Evolutionary conservation across 371 early-diverging fungal species (phyloP), one percentile per base, ranked within the genome.

Genomic region (Zopfochytrium polystomum): DNA sequence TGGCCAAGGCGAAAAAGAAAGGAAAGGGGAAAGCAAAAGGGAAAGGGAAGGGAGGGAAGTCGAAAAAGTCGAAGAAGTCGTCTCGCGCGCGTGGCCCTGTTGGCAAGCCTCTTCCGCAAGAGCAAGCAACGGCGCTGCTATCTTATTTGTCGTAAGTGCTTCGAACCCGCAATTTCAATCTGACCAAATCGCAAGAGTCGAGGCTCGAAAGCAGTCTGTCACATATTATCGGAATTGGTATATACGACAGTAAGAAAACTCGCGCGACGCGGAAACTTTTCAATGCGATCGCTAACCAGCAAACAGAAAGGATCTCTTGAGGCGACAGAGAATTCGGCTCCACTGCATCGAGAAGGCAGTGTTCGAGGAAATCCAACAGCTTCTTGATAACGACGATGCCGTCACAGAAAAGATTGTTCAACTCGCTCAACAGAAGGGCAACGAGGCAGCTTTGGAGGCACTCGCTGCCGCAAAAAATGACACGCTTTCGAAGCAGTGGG

Each of bases 11-110:
- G 13, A 42, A 42, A 42, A 42, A 42, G 42, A 42, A 42, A 42
- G 42, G 42, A n/a, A 42, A 42, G n/a, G 42, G 42, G 13, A 42
- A 42, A 42, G 42, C 13, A 42, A 42, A 42, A n/a, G 42, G n/a
- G 42, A n/a, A n/a, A 42, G n/a, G 42, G 42, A n/a, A 11, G n/a
- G n/a, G 42, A 42, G n/a, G 42, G 42, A n/a, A 42, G 42, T 11
- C 42, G n/a, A 42, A n/a, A 42, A 42, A 42, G n/a, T n/a, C 42
- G n/a, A 42, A 42, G 42, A 42, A 13, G 42, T 42, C n/a, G n/a
- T n/a, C n/a, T n/a, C n/a, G n/a, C n/a, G n/a, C n/a, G n/a, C n/a
- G n/a, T n/a, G n/a, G n/a, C n/a, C n/a, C n/a, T n/a, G n/a, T n/a
- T n/a, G n/a, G n/a, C n/a, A n/a, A n/a, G 42, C 42, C 42, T 42